phyloP scores from a whole-genome alignment of 225 moss, liverwort and hornwort genomes.

The Bryum argenteum region DNA sequence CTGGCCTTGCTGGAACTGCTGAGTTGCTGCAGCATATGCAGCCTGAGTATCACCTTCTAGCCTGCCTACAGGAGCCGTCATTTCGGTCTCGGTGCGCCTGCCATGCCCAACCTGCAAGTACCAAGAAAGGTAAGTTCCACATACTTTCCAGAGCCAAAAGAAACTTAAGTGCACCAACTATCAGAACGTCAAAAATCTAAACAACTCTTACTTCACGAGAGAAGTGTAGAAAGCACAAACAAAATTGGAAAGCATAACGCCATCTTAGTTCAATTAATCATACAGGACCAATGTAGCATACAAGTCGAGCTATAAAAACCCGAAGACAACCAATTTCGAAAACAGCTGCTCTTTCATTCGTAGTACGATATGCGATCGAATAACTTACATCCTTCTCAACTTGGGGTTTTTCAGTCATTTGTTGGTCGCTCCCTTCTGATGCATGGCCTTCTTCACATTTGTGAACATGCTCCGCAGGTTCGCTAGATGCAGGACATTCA shows the following conservation, averaged over 20 bases:
- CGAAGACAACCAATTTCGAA: not conserved
- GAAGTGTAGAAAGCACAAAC: no score
- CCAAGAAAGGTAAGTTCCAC: conserved; percentile 13
- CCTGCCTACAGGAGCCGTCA: conserved; percentile 39
- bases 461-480: conserved; percentile 14
- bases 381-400: conserved; percentile 36
- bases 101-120: conserved; percentile 41
- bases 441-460: conserved; percentile 7
- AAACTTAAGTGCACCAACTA: not conserved
- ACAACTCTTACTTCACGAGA: no score
- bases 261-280: no score
- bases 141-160: not conserved
- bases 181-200: not conserved
- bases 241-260: no score
- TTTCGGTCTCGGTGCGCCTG: conserved; percentile 38
- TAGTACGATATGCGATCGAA: not conserved
- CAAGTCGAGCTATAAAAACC: conserved; percentile 1
- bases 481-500: conserved; percentile 3
- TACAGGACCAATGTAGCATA: not conserved
- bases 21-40: conserved; percentile 46
- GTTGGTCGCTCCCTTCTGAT: conserved; percentile 16
- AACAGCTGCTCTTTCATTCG: not conserved
- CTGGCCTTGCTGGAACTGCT: conserved; percentile 58
- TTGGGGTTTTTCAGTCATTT: conserved; percentile 9
- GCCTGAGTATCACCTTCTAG: conserved; percentile 38